These are phyloP conservation scores for Penicillium corylophilum DNA, from an alignment of 2,329 filamentous ascomycete species.

Conservation along the genomic window DNA sequence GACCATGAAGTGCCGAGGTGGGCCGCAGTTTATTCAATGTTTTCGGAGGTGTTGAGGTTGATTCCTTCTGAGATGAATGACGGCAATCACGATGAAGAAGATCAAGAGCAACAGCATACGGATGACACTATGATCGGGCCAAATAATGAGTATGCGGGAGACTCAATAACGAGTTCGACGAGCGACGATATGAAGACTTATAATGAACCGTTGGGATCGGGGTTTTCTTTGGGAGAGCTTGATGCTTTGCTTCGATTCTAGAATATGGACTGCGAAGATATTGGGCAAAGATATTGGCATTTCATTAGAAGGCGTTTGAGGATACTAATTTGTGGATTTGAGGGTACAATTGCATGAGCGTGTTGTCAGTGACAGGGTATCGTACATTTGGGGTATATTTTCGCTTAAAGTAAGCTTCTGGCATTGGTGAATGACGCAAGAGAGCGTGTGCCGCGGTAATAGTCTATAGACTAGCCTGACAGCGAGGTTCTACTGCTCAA, in stretches of 20 bases:
- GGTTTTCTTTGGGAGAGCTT: constrained; percentile 3
- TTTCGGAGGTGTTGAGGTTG: constrained; percentile 7
- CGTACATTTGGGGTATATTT: too few relatives aligned
- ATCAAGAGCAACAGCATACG: not conserved
- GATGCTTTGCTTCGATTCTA: constrained; percentile 5
- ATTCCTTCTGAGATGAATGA: constrained; percentile 3
- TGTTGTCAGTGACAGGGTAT: not conserved
- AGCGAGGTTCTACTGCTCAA: too few relatives aligned
- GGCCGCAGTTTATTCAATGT: constrained; percentile 8
- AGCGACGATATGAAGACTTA: not conserved
- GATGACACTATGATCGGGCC: not conserved
- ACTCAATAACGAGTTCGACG: not conserved
- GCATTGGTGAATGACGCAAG: too few relatives aligned
- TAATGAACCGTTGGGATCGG: not conserved
- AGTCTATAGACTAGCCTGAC: too few relatives aligned
- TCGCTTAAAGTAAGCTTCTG: too few relatives aligned
- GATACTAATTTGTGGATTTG: not conserved
- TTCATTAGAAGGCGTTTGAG: not conserved
- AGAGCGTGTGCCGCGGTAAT: too few relatives aligned
- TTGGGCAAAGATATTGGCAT: not conserved
- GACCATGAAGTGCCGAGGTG: constrained; percentile 10
- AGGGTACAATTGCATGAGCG: too few relatives aligned
- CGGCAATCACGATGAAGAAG: not conserved
- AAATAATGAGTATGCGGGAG: not conserved
- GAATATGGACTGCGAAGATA: not conserved